Base-by-base conservation (phyloP, 768 basidiomycete genomes). In the Naganishia randhawae region DNA sequence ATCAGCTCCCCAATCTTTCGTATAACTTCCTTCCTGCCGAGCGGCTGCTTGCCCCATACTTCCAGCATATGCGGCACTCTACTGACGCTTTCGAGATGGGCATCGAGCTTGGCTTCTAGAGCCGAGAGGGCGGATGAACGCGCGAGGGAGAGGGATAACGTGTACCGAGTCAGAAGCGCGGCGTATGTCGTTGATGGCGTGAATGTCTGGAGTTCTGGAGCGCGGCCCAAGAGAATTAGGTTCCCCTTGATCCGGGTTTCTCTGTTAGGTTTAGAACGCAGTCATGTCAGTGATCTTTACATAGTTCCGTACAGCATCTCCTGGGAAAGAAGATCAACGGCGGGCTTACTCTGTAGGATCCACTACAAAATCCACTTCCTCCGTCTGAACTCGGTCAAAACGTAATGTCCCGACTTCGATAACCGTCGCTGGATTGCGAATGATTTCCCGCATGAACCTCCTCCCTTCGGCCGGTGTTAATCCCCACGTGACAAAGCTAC, bases 401-500 rank as follows among this genome's bases (percentile, higher is more conserved):
- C 77, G 83, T 64, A 93, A 81, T 3, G 85, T 83, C 3, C 83
- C 85, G 10, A 92, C 82, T 76, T 91, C 86, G 31, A 87, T 84
- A 1, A 83, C 84, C 1, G 83, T 83, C 27, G 81, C 83, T 42
- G 80, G 54, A 35, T 68, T 79, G 52, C 91, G 82, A 19, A 81
- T 80, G 33, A 92, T 83, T 62, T 89, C 83, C 29, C 80, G 77
- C 27, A 86, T 84, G 77, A 94, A 93, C 53, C 80, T 81, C 69
- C 82, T 83, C 1, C 89, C 92, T 42, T 89, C 89, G 10, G 83
- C 83, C 78, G 93, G 90, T 16, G 83, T 85, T 64, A 93, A 80
- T 6, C 91, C 92, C 92, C 92, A 96, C 73, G 87, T 91, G 7
- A 96, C 93, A 67, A 92, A 88, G 72, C 86, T 90, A 2, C 92